These are phyloP conservation scores for Fistulinella cinereoalba DNA, from an alignment of 1,284 basidiomycete genomes.

Conservation along the genomic window DNA sequence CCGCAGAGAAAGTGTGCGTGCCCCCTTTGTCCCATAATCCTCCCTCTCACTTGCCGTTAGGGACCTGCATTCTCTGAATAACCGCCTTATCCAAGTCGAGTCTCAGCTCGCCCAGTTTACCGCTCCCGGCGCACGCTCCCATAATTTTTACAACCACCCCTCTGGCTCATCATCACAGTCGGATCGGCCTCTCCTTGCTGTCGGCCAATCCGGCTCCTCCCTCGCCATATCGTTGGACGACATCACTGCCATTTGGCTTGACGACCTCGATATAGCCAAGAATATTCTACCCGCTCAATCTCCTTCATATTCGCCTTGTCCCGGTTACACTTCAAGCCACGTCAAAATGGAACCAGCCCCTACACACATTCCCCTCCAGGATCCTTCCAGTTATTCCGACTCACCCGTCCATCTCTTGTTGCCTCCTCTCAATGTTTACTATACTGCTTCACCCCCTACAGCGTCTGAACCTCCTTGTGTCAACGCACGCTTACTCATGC, in stretches of 20 bases:
- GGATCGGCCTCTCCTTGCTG: conserved; percentile 41
- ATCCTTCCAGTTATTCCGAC: conserved; percentile 16
- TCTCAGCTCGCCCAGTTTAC: conserved; percentile 50
- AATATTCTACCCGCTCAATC: conserved; percentile 19
- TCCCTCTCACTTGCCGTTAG: conserved; percentile 34
- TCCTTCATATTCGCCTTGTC: conserved; percentile 13
- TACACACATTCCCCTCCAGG: conserved; percentile 28
- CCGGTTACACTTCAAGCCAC: conserved; percentile 13
- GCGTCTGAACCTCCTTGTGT: conserved; percentile 34
- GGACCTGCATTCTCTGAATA: conserved; percentile 77
- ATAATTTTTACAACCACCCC: conserved; percentile 37
- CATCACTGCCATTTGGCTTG: conserved; percentile 57
- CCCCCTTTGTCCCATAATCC: conserved; percentile 3
- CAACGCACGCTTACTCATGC: conserved; percentile 37
- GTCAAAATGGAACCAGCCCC: conserved; percentile 50
- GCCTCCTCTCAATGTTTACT: conserved; percentile 23
- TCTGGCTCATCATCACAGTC: conserved; percentile 26
- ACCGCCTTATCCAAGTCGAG: conserved; percentile 65
- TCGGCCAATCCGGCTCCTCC: conserved; percentile 44
- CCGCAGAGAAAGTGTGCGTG: conserved; percentile 76
- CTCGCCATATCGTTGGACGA: conserved; percentile 56
- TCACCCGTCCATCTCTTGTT: conserved; percentile 28
- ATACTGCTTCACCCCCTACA: conserved; percentile 21
- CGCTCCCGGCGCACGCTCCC: conserved; percentile 38
- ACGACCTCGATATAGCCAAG: conserved; percentile 42